A percentile compares a stretch with the other conserved stretches of the same genome.
Conservation (phyloP, 371 early-diverging fungal species). For the Thermomucor indicae-seudaticae region DNA sequence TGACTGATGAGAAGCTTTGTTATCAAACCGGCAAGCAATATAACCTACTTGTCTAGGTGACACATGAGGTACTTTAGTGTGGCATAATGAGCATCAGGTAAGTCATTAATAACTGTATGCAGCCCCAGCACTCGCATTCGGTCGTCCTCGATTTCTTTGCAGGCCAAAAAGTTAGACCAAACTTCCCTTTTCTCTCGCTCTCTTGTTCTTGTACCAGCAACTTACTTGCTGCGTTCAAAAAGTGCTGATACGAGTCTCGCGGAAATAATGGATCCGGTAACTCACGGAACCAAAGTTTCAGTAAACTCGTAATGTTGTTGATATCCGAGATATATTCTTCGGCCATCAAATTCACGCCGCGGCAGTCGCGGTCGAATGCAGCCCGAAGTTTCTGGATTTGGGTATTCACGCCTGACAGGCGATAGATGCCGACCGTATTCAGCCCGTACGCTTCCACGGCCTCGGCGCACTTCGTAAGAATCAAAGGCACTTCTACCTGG, state of each 20-base stretch:
- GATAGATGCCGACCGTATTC: conserved; percentile 76
- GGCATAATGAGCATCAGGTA: conserved; percentile 75
- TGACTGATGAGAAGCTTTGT: too few species aligned
- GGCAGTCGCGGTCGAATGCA: conserved; percentile 67
- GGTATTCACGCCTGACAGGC: conserved; percentile 72
- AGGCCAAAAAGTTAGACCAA: not conserved
- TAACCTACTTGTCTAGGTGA: conserved; percentile 65
- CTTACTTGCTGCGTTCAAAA: conserved; percentile 68
- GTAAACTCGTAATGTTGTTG: conserved; percentile 75
- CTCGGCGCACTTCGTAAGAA: conserved; percentile 73
- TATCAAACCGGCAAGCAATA: too few species aligned
- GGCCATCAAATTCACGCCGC: conserved; percentile 54
- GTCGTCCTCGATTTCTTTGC: conserved; percentile 56
- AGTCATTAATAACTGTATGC: conserved; percentile 62
- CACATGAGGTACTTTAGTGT: conserved; percentile 70
- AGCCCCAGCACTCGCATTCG: conserved; percentile 53
- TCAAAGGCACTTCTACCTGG: conserved; percentile 63
- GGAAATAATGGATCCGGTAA: conserved; percentile 86
- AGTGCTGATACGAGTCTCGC: conserved; percentile 49
- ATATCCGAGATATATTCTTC: conserved; percentile 66
- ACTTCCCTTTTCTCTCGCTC: too few species aligned
- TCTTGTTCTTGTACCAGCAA: not conserved
- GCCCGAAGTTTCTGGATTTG: conserved; percentile 65
- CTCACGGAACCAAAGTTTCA: conserved; percentile 90
- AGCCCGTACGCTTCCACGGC: conserved; percentile 74